A percentile compares a stretch with the other conserved stretches of the same genome.
These are phyloP conservation scores for Leccinellum rugosiceps DNA, from an alignment of 768 basidiomycete species.

Conservation along the genomic window DNA sequence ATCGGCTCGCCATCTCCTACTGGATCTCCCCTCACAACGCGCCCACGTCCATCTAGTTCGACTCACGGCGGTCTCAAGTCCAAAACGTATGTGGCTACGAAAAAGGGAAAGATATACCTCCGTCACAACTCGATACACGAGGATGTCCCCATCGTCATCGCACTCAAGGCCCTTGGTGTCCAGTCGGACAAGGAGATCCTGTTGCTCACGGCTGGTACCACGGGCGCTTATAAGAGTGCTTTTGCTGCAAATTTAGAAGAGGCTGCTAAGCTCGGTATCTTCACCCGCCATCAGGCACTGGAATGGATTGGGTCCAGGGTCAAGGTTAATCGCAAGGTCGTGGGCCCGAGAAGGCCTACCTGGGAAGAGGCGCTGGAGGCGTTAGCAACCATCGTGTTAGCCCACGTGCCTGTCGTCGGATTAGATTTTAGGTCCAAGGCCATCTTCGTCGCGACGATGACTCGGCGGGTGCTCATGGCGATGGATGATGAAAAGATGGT, in stretches of 20 bases:
- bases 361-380: slow-evolving; percentile 97
- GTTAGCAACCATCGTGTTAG: slow-evolving; percentile 94
- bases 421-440: slow-evolving; percentile 92
- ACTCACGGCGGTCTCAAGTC: slow-evolving; percentile 87
- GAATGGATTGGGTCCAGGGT: slow-evolving; percentile 95
- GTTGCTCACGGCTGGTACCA: slow-evolving; percentile 87
- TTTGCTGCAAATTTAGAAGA: slow-evolving; percentile 95
- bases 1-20: neutral
- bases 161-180: slow-evolving; percentile 93
- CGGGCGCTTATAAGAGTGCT: slow-evolving; percentile 79
- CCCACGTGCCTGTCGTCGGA: slow-evolving; percentile 89
- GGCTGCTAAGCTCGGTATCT: slow-evolving; percentile 85
- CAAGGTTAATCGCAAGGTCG: slow-evolving; percentile 77
- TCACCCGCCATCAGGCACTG: slow-evolving; percentile 89
- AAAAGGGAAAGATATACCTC: slow-evolving; percentile 92
- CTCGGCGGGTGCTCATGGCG: slow-evolving; percentile 91
- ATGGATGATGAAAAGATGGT: slow-evolving; percentile 97
- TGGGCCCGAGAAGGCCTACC: slow-evolving; percentile 78
- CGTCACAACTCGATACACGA: slow-evolving; percentile 97
- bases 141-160: slow-evolving; percentile 94
- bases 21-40: slow-evolving; percentile 5
- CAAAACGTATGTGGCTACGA: slow-evolving; percentile 96
- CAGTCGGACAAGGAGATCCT: slow-evolving; percentile 98
- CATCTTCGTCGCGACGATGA: slow-evolving; percentile 98
- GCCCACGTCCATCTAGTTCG: slow-evolving; percentile 44